Percentiles rank a stretch among this genome's conserved stretches.
phyloP scores from a whole-genome alignment of 352 stramenopile genomes.

The Thalassiosira exigua region DNA sequence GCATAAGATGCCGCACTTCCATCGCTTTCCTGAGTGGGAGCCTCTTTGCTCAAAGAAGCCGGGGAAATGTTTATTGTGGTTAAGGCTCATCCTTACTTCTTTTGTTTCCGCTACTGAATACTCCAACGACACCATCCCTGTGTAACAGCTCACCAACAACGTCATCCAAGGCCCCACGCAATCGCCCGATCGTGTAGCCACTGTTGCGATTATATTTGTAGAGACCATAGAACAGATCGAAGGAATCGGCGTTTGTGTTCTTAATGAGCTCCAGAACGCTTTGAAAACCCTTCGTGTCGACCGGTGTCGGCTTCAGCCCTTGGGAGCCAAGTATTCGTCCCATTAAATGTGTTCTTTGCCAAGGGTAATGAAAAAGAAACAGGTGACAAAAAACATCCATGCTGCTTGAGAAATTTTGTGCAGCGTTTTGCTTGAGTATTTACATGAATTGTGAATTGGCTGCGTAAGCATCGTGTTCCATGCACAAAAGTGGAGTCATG shows the following conservation, averaged over 20 bases:
- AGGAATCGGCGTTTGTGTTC: conserved; percentile 92
- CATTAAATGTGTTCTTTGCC: conserved; percentile 92
- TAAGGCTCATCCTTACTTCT: no score
- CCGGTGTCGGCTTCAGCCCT: conserved; percentile 53
- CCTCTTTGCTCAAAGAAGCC: no score
- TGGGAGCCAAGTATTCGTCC: conserved; percentile 90
- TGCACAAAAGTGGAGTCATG: conserved; percentile 93
- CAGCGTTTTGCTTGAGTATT: no score
- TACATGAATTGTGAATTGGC: conserved; percentile 94
- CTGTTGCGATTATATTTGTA: conserved; percentile 91
- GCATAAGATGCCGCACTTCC: no score
- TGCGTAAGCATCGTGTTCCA: conserved; percentile 91
- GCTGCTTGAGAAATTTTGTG: no score
- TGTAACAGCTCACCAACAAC: no score
- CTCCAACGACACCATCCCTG: no score
- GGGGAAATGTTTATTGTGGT: no score
- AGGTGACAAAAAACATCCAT: no score
- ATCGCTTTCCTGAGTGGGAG: no score
- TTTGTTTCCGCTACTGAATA: no score
- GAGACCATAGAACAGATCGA: conserved; percentile 93
- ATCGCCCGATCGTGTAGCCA: conserved; percentile 23
- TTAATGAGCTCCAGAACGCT: conserved; percentile 91
- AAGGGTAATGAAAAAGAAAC: no score
- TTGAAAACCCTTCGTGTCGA: conserved; percentile 93
- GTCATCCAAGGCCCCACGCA: conserved; percentile 37